phyloP scores from a whole-genome alignment of 140 eudicot species.

The Flaveria floridana region DNA sequence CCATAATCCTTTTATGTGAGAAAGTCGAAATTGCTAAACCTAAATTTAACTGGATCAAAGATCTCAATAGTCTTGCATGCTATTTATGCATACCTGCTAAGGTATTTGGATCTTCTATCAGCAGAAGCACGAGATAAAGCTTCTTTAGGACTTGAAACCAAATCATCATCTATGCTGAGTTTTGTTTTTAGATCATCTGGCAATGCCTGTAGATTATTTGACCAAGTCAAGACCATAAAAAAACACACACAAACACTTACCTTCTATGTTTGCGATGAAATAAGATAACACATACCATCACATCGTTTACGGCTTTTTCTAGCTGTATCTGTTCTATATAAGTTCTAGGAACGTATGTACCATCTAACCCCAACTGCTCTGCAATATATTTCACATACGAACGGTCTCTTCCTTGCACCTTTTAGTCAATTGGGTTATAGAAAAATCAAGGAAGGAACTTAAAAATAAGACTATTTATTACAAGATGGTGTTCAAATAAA shows the following conservation, averaged over 20 bases:
- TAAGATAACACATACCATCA: constrained; percentile 56
- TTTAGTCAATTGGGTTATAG: constrained; percentile 13
- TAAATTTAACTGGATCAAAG: not conserved
- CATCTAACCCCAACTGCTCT: constrained; percentile 81
- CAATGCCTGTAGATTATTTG: constrained; percentile 49
- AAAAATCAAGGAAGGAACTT: constrained; percentile 19
- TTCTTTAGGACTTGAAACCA: constrained; percentile 85
- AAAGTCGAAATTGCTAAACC: not conserved
- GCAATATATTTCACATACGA: constrained; percentile 67
- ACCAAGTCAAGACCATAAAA: constrained; percentile 26
- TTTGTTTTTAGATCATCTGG: constrained; percentile 94
- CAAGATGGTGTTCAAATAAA: constrained; percentile 3
- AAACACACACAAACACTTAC: not conserved
- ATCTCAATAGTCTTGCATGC: not conserved
- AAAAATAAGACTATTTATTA: not conserved
- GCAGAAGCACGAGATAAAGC: constrained; percentile 92
- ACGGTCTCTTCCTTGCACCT: constrained; percentile 99
- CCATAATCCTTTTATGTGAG: not conserved
- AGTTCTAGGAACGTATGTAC: constrained; percentile 87
- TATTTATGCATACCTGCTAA: constrained; percentile 51
- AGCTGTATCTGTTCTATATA: constrained; percentile 94
- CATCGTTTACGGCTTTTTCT: constrained; percentile 80
- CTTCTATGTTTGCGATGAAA: not conserved
- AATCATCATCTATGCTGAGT: constrained; percentile 82
- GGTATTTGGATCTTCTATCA: constrained; percentile 73